Percentiles rank a stretch among this genome's conserved stretches.
Evolutionary conservation across 148 eudicot genomes (phyloP).

Genomic region (Rhododendron molle): DNA sequence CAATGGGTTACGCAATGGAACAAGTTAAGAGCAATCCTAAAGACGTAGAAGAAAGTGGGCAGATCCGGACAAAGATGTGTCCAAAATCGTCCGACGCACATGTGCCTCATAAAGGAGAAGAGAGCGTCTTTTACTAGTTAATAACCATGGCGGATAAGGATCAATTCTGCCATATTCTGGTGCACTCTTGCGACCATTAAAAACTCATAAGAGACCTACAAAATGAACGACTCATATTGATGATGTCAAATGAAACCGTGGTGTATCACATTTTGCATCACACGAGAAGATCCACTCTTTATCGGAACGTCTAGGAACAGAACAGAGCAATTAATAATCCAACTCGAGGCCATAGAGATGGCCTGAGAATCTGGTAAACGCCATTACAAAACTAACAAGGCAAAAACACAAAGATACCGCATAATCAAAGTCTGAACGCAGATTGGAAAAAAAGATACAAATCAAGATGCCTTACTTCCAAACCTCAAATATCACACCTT

Average conservation of each 20-base stretch:
- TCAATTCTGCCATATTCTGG: no score
- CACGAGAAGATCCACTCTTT: not conserved
- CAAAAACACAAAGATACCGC: not conserved
- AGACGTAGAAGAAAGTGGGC: no score
- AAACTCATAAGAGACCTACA: no score
- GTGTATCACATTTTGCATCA: not conserved
- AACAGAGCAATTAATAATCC: not conserved
- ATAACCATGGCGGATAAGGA: no score
- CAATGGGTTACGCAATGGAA: no score
- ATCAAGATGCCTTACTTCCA: slow-evolving; percentile 20
- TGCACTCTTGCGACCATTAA: no score
- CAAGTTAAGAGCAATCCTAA: no score
- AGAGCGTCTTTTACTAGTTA: no score
- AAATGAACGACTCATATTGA: not conserved
- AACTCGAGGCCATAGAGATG: not conserved
- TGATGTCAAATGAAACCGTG: not conserved
- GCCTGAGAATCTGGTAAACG: not conserved
- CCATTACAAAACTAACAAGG: not conserved
- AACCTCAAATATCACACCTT: not conserved
- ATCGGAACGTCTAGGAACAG: not conserved
- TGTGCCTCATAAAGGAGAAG: no score
- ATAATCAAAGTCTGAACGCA: slow-evolving; percentile 7
- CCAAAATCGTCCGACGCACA: no score
- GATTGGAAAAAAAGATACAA: not conserved
- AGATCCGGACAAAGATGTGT: no score